Conservation (phyloP, 805 yeast species). For the Kodamaea kakaduensis region DNA sequence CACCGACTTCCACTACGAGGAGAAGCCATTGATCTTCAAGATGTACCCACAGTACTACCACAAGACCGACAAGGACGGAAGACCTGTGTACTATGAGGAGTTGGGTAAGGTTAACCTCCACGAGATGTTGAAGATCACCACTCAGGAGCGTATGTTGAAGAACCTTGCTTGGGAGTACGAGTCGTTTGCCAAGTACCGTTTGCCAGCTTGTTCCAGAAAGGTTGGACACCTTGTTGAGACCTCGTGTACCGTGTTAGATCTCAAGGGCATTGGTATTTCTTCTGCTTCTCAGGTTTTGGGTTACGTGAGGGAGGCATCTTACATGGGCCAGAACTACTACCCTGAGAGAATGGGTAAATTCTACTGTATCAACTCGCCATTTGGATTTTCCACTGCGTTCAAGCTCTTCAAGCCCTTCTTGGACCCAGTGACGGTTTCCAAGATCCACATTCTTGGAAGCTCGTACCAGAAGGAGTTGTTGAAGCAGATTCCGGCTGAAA, state of each 20-base stretch:
- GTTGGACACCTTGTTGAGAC: slow-evolving; percentile 81
- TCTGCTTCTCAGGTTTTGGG: slow-evolving; percentile 81
- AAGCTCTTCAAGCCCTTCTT: slow-evolving; percentile 86
- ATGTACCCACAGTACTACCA: slow-evolving; percentile 97
- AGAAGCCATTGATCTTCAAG: slow-evolving; percentile 84
- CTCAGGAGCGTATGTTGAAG: slow-evolving; percentile 93
- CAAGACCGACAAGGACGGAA: slow-evolving; percentile 93
- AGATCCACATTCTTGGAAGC: slow-evolving; percentile 82
- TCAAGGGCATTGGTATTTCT: slow-evolving; percentile 86
- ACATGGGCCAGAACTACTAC: slow-evolving; percentile 93
- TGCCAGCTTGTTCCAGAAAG: slow-evolving; percentile 92
- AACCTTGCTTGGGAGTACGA: slow-evolving; percentile 98
- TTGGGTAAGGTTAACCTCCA: slow-evolving; percentile 85
- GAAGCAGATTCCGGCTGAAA: slow-evolving; percentile 90
- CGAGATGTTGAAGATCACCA: slow-evolving; percentile 89
- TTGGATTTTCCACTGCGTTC: slow-evolving; percentile 94
- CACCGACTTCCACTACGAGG: slow-evolving; percentile 85
- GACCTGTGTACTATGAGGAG: slow-evolving; percentile 94
- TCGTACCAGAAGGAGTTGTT: slow-evolving; percentile 77
- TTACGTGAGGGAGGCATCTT: slow-evolving; percentile 89
- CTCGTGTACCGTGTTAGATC: slow-evolving; percentile 91
- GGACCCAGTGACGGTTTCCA: slow-evolving; percentile 96
- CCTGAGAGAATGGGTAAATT: slow-evolving; percentile 99
- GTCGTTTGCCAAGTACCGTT: slow-evolving; percentile 73
- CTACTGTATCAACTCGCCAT: slow-evolving; percentile 93